Conservation (phyloP, 306 rosid genomes). For the Rosa chinensis region DNA sequence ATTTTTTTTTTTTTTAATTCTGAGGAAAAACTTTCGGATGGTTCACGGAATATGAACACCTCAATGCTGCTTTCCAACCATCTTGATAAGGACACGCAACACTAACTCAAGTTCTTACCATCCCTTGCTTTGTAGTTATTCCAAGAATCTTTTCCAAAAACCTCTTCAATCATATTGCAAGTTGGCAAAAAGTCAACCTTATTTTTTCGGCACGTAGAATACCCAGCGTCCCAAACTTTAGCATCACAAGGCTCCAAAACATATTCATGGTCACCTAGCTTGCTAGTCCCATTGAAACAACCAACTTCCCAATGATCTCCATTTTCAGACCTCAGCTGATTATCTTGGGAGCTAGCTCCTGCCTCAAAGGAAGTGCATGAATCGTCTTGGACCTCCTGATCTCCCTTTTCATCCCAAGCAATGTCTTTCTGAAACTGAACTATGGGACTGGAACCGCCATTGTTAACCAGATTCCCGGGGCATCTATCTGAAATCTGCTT, state of each 20-base stretch:
- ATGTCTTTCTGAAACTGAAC: slow-evolving; percentile 28
- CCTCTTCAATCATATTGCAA: slow-evolving; percentile 85
- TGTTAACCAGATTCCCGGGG: slow-evolving; percentile 16
- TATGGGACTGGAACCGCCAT: slow-evolving; percentile 28
- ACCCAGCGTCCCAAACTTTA: slow-evolving; percentile 70
- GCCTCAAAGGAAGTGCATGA: slow-evolving; percentile 52
- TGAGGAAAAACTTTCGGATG: slow-evolving; percentile 30
- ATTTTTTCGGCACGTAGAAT: slow-evolving; percentile 44
- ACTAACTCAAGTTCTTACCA: slow-evolving; percentile 58
- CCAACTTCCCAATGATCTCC: slow-evolving; percentile 46
- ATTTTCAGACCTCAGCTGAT: slow-evolving; percentile 42
- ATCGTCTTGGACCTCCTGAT: slow-evolving; percentile 54
- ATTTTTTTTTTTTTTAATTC: too few relatives aligned
- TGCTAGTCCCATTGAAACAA: slow-evolving; percentile 43
- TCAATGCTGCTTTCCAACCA: slow-evolving; percentile 26
- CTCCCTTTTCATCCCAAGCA: slow-evolving; percentile 39
- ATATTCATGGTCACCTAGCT: slow-evolving; percentile 48
- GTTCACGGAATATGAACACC: slow-evolving; percentile 34
- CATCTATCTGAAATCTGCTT: slow-evolving; percentile 31
- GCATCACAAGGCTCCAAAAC: slow-evolving; percentile 70
- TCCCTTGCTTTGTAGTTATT: slow-evolving; percentile 45
- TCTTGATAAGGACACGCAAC: slow-evolving; percentile 16
- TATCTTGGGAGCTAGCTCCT: slow-evolving; percentile 38
- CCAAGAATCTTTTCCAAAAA: slow-evolving; percentile 62
- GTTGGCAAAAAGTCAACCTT: slow-evolving; percentile 79